A percentile compares a stretch with the other conserved stretches of the same genome.
Evolutionary conservation across 495 filamentous ascomycete genomes (phyloP).

Genomic region (Penicillium canescens): DNA sequence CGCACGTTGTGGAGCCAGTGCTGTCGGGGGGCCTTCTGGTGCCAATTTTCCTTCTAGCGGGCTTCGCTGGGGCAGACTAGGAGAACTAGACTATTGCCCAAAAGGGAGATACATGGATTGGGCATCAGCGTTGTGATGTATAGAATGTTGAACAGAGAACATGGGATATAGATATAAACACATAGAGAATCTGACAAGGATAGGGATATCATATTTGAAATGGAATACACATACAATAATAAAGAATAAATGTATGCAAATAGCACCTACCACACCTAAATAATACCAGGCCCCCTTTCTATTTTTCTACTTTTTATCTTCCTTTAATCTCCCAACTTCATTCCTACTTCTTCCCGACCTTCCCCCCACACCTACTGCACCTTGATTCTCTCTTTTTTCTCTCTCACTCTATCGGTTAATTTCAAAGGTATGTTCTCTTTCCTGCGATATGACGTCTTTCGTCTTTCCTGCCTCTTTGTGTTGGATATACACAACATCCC

Average conservation of each 20-base stretch:
- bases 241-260: slow-evolving; percentile 16
- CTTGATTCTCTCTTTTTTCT: background rate
- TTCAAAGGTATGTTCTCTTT: too few species aligned
- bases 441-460: too few species aligned
- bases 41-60: slow-evolving; percentile 35
- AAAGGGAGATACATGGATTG: slow-evolving; percentile 3
- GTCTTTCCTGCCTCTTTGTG: too few species aligned
- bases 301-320: slow-evolving; percentile 10
- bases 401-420: background rate
- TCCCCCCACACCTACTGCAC: background rate
- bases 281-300: slow-evolving; percentile 13
- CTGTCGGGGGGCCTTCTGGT: slow-evolving; percentile 39
- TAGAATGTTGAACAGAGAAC: background rate
- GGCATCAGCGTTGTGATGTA: slow-evolving; percentile 16
- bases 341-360: background rate
- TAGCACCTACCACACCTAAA: slow-evolving; percentile 36
- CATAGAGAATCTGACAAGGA: background rate
- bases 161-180: slow-evolving; percentile 3
- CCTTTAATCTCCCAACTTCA: slow-evolving; percentile 1
- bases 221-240: background rate
- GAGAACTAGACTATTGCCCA: slow-evolving; percentile 11
- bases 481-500: too few species aligned
- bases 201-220: background rate
- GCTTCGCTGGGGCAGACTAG: slow-evolving; percentile 30
- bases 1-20: slow-evolving; percentile 40